phyloP scores from a whole-genome alignment of 2,329 filamentous ascomycete genomes.

The Cercospora zeina region DNA sequence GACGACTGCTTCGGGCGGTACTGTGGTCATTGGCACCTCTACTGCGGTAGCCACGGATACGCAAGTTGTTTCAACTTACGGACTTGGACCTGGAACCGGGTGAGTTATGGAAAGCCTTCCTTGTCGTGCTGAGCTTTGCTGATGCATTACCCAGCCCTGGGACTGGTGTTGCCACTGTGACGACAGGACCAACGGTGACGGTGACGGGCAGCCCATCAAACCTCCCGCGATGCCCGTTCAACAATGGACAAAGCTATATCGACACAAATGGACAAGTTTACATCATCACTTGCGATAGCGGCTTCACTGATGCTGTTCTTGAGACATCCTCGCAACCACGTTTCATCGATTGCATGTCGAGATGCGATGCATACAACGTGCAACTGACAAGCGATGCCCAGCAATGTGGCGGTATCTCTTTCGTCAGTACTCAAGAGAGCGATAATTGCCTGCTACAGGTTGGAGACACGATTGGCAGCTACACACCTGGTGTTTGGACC shows the following conservation, averaged over 20 bases:
- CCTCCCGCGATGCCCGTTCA: slow-evolving; percentile 34
- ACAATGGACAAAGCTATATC: slow-evolving; percentile 30
- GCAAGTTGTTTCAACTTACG: not conserved
- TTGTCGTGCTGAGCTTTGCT: not conserved
- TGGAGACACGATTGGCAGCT: slow-evolving; percentile 18
- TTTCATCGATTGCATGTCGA: slow-evolving; percentile 34
- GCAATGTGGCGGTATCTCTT: slow-evolving; percentile 36
- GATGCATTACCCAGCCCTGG: not conserved
- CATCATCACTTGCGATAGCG: slow-evolving; percentile 32
- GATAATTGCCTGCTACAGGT: slow-evolving; percentile 35
- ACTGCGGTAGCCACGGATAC: not conserved
- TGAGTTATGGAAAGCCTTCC: not conserved
- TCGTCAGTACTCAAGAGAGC: slow-evolving; percentile 14
- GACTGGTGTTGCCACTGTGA: not conserved
- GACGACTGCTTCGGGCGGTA: not conserved
- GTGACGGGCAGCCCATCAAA: slow-evolving; percentile 17
- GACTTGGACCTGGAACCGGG: not conserved
- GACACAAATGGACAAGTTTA: slow-evolving; percentile 35
- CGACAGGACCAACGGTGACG: slow-evolving; percentile 5
- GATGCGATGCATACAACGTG: slow-evolving; percentile 39
- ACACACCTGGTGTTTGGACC: slow-evolving; percentile 22
- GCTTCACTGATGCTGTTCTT: slow-evolving; percentile 30
- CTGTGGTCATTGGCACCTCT: not conserved
- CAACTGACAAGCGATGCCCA: not conserved
- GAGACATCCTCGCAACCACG: slow-evolving; percentile 30